A percentile compares a stretch with the other conserved stretches of the same genome.
These are phyloP conservation scores for Poteriospumella lacustris DNA, from an alignment of 108 stramenopile genomes.

Conservation along the genomic window DNA sequence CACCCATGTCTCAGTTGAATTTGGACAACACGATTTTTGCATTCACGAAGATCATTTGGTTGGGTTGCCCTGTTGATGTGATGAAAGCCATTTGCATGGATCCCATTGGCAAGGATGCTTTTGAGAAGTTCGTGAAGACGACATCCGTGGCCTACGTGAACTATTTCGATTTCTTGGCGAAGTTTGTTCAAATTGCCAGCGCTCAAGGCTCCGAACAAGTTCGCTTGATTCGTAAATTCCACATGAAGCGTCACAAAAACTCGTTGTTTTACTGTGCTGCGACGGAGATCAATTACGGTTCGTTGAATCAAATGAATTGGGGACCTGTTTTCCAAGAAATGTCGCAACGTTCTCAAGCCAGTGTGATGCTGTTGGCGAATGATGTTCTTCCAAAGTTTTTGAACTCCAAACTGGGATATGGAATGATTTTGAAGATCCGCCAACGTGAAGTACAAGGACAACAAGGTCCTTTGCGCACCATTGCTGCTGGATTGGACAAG, in stretches of 20 bases:
- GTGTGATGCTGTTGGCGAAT: neutral
- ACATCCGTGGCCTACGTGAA: conserved; percentile 28
- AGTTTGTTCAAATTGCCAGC: conserved; percentile 25
- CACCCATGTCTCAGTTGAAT: conserved; percentile 21
- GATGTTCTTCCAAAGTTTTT: neutral
- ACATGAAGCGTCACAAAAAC: neutral
- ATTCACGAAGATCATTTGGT: conserved; percentile 42
- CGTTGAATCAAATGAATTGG: neutral
- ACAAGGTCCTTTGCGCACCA: conserved; percentile 33
- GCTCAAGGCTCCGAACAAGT: neutral
- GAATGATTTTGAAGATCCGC: neutral
- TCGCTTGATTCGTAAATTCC: neutral
- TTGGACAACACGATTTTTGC: conserved; percentile 36
- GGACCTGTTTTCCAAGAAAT: neutral
- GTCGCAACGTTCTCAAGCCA: neutral
- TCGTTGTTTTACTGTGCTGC: neutral
- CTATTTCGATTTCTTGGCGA: conserved; percentile 21
- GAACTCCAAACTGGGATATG: neutral
- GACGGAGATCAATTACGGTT: neutral
- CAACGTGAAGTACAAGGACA: conserved; percentile 36
- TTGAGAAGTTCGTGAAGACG: conserved; percentile 34
- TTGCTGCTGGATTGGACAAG: conserved; percentile 26
- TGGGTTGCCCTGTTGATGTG: conserved; percentile 11
- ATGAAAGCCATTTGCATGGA: conserved; percentile 27
- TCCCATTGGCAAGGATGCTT: neutral